phyloP scores from a whole-genome alignment of 23 red algal genomes.

The Cyanidiococcus yangmingshanensis region DNA sequence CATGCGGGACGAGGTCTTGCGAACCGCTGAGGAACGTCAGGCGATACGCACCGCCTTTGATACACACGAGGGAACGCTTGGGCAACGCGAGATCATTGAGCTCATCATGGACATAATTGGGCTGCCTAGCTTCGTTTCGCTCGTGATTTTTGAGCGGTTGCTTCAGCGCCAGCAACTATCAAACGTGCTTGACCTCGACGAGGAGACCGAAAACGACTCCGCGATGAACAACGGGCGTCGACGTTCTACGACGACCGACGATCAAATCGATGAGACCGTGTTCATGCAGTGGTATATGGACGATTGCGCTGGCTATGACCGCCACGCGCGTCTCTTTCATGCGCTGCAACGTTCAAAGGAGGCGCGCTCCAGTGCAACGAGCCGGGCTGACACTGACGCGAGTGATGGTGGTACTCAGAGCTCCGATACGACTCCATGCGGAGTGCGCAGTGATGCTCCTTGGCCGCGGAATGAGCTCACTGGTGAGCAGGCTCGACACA shows the following conservation, averaged over 20 bases:
- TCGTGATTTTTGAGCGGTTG: conserved; percentile 42
- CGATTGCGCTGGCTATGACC: conserved; percentile 26
- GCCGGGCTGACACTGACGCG: not conserved
- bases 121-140: conserved; percentile 61
- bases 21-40: conserved; percentile 41
- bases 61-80: conserved; percentile 14
- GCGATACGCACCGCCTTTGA: conserved; percentile 31
- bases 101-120: conserved; percentile 49
- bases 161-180: conserved; percentile 28
- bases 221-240: not conserved
- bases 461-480: not conserved
- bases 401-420: not conserved
- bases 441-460: not conserved
- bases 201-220: not conserved
- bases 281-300: conserved; percentile 33
- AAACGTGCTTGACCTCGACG: conserved; percentile 18
- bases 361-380: not conserved
- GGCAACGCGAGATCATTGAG: conserved; percentile 38
- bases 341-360: conserved; percentile 29
- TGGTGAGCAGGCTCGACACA: not conserved
- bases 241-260: not conserved
- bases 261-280: conserved; percentile 31
- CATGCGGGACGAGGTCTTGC: conserved; percentile 27
- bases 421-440: too few species aligned
- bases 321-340: conserved; percentile 47